These are phyloP conservation scores for Botrytis byssoidea DNA, from an alignment of 2,329 filamentous ascomycete genomes.

Conservation along the genomic window DNA sequence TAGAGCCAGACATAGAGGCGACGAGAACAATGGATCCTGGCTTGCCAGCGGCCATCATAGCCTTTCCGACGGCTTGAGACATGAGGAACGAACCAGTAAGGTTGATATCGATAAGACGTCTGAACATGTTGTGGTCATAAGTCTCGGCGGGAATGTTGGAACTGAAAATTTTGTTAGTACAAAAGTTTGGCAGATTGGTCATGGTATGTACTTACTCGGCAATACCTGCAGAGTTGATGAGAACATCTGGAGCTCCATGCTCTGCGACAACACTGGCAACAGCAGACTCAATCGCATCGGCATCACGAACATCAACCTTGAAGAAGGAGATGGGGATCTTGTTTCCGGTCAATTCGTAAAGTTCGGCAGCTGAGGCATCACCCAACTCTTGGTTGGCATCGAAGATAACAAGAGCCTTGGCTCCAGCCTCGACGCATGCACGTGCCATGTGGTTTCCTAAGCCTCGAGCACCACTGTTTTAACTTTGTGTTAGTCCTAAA, in stretches of 20 bases:
- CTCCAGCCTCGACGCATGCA: conserved; percentile 72
- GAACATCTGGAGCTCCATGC: conserved; percentile 68
- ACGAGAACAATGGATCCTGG: conserved; percentile 74
- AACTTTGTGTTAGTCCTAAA: conserved; percentile 1
- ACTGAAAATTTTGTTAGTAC: conserved; percentile 37
- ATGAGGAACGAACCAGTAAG: conserved; percentile 76
- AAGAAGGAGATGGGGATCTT: conserved; percentile 69
- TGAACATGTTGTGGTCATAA: conserved; percentile 75
- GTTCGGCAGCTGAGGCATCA: conserved; percentile 65
- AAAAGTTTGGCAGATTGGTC: not conserved
- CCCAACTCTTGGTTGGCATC: conserved; percentile 75
- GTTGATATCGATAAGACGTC: conserved; percentile 78
- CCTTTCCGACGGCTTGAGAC: conserved; percentile 67
- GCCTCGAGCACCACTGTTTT: conserved; percentile 66
- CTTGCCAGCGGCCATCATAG: conserved; percentile 71
- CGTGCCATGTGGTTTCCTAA: conserved; percentile 78
- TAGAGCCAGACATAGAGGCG: conserved; percentile 77
- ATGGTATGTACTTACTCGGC: conserved; percentile 55
- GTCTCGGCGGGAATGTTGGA: conserved; percentile 81
- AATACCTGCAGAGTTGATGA: conserved; percentile 80
- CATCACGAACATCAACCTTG: conserved; percentile 75
- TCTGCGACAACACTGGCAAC: conserved; percentile 64
- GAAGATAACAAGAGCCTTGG: conserved; percentile 71
- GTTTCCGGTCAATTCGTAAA: conserved; percentile 65
- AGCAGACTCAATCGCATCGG: conserved; percentile 65